Conservation (phyloP, 441 rosid genomes). For the Hura crepitans region DNA sequence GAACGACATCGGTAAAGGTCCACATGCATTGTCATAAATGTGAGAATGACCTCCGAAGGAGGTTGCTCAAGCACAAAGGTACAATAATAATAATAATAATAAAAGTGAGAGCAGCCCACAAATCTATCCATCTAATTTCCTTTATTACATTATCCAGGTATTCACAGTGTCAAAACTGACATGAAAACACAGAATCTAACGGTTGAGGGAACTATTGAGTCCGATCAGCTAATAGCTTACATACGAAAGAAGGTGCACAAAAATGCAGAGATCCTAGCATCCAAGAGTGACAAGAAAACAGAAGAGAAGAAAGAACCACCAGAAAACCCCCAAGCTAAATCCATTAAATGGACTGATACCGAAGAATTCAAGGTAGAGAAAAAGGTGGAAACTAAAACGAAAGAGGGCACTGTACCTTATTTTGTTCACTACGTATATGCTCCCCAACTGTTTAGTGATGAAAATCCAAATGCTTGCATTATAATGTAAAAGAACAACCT, state of each 20-base stretch:
- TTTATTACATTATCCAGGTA: conserved; percentile 37
- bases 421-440: conserved; percentile 43
- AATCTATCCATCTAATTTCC: background rate
- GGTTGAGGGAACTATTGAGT: conserved; percentile 58
- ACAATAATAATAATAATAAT: background rate
- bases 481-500: background rate
- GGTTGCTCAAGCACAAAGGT: conserved; percentile 61
- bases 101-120: no score
- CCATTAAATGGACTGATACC: conserved; percentile 6
- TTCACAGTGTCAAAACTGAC: conserved; percentile 58
- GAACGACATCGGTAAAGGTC: conserved; percentile 49
- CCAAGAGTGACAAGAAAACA: conserved; percentile 35
- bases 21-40: conserved; percentile 72
- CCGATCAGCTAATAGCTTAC: conserved; percentile 48
- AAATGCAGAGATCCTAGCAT: conserved; percentile 55
- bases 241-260: conserved; percentile 55
- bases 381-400: conserved; percentile 31
- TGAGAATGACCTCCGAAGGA: conserved; percentile 48
- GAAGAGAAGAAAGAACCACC: conserved; percentile 28
- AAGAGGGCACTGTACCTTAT: conserved; percentile 38
- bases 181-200: conserved; percentile 57
- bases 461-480: background rate
- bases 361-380: conserved; percentile 32
- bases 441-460: conserved; percentile 2
- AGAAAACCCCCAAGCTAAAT: conserved; percentile 29